Percentiles rank a stretch among this genome's conserved stretches.
These are phyloP conservation scores for Soucietia sequanensis DNA, from an alignment of 805 yeast species.

Conservation along the genomic window DNA sequence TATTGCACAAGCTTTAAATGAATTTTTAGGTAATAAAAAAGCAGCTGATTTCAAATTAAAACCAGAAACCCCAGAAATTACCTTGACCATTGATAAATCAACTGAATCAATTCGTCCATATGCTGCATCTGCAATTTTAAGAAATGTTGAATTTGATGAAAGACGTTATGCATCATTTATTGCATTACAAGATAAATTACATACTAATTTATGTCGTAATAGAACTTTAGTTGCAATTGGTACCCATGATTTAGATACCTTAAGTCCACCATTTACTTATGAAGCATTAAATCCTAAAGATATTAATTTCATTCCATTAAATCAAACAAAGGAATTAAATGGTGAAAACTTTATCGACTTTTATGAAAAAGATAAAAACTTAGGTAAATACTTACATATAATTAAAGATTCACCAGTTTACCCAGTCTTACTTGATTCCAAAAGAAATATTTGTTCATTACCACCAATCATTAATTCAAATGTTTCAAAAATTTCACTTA, in stretches of 20 bases:
- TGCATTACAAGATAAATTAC: slow-evolving; percentile 93
- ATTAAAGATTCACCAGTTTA: slow-evolving; percentile 84
- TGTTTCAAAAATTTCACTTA: slow-evolving; percentile 79
- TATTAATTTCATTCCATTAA: slow-evolving; percentile 70
- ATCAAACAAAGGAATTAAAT: slow-evolving; percentile 65
- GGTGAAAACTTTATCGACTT: slow-evolving; percentile 84
- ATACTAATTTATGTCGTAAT: slow-evolving; percentile 92
- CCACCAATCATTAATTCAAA: slow-evolving; percentile 98
- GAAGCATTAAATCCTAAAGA: slow-evolving; percentile 80
- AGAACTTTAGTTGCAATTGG: slow-evolving; percentile 98
- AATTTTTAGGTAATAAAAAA: slow-evolving; percentile 68
- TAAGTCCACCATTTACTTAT: slow-evolving; percentile 82
- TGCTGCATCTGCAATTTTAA: slow-evolving; percentile 92
- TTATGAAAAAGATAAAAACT: slow-evolving; percentile 85
- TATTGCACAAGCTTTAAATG: slow-evolving; percentile 90
- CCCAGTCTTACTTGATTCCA: slow-evolving; percentile 84
- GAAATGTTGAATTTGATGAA: slow-evolving; percentile 77
- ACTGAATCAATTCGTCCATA: slow-evolving; percentile 80
- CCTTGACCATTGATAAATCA: slow-evolving; percentile 72
- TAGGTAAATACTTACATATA: slow-evolving; percentile 85
- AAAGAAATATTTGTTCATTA: slow-evolving; percentile 78
- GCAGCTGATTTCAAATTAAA: slow-evolving; percentile 68
- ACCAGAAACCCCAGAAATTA: slow-evolving; percentile 57
- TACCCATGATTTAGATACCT: slow-evolving; percentile 87
- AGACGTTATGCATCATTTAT: slow-evolving; percentile 92